A percentile compares a stretch with the other conserved stretches of the same genome.
Conservation (phyloP, 2,329 filamentous ascomycete genomes). For the Camillea tinctor region DNA sequence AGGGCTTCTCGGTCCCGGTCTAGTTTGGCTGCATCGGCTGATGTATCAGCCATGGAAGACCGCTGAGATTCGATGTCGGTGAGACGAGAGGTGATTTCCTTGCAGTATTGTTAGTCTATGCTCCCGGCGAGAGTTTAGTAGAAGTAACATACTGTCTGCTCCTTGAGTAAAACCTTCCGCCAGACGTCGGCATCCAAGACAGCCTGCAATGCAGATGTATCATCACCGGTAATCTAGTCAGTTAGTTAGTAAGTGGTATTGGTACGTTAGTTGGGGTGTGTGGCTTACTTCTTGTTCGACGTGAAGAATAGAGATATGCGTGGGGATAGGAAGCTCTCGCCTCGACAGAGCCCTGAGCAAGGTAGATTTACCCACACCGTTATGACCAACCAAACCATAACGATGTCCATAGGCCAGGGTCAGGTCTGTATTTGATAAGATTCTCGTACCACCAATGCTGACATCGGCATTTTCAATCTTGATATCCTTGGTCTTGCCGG, state of each 20-base stretch:
- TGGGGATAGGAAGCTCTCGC: conserved; percentile 91
- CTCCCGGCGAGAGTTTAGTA: not conserved
- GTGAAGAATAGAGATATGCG: conserved; percentile 97
- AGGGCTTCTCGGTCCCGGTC: conserved; percentile 87
- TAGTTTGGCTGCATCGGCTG: conserved; percentile 79
- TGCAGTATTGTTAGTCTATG: conserved; percentile 31
- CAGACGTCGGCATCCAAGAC: conserved; percentile 97
- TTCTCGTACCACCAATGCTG: conserved; percentile 83
- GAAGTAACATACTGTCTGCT: conserved; percentile 68
- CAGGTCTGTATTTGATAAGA: conserved; percentile 85
- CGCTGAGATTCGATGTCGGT: conserved; percentile 75
- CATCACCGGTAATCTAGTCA: conserved; percentile 85
- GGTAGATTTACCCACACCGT: conserved; percentile 98
- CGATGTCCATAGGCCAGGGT: conserved; percentile 89
- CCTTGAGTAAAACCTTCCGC: conserved; percentile 89
- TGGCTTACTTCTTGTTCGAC: conserved; percentile 88
- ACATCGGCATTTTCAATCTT: conserved; percentile 97
- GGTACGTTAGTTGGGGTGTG: not conserved
- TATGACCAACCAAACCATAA: conserved; percentile 97
- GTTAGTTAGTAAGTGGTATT: conserved; percentile 17
- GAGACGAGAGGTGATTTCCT: conserved; percentile 77
- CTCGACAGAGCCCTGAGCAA: conserved; percentile 85
- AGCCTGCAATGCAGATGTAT: conserved; percentile 90
- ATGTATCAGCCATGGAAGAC: conserved; percentile 82
- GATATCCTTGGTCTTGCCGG: conserved; percentile 96